phyloP scores from a whole-genome alignment of 176 grass and related monocot species.

The Musa itinerans region DNA sequence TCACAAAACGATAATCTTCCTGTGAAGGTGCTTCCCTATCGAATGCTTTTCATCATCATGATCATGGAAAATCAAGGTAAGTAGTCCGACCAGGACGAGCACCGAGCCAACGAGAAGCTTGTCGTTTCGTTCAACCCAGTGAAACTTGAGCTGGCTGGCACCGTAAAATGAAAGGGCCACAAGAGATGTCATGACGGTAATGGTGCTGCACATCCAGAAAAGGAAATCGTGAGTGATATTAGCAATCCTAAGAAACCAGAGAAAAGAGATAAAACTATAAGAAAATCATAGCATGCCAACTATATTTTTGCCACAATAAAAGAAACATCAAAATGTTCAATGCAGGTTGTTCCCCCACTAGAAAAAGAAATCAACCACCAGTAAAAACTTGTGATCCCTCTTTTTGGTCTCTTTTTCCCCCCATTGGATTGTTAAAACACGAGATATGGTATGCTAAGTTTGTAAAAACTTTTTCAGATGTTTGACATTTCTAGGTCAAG shows the following conservation, averaged over 20 bases:
- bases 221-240: not conserved
- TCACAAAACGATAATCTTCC: constrained; percentile 53
- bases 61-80: constrained; percentile 82
- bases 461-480: not conserved
- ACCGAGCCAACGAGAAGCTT: constrained; percentile 89
- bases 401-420: not conserved
- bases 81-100: constrained; percentile 61
- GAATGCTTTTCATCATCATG: constrained; percentile 56
- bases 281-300: not conserved
- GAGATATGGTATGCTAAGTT: not conserved
- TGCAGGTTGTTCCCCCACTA: not conserved
- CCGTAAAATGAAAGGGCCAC: constrained; percentile 91
- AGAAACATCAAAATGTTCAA: not conserved
- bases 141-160: constrained; percentile 94
- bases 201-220: constrained; percentile 53
- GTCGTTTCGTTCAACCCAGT: constrained; percentile 92
- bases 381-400: not conserved
- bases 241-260: not conserved
- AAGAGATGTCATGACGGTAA: constrained; percentile 93
- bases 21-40: constrained; percentile 38
- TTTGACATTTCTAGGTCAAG: not conserved
- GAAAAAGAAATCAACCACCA: too few species aligned
- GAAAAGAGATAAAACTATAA: not conserved
- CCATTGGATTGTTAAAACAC: not conserved
- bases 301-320: not conserved